Conservation (phyloP, 2,329 filamentous ascomycete genomes). For the Diaporthe caulivora region DNA sequence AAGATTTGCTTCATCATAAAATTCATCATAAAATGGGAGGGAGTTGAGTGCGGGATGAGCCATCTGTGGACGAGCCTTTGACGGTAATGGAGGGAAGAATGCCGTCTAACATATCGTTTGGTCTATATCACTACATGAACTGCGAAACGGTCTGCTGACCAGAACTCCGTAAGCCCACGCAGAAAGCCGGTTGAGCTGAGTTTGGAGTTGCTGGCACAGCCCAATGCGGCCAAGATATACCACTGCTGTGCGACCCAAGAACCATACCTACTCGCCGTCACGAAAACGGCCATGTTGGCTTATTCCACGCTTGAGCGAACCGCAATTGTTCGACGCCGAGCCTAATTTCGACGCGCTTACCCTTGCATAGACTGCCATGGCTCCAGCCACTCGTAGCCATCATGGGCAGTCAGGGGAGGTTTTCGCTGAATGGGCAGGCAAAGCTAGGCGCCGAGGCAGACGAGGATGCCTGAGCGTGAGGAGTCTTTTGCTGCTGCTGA, state of each 20-base stretch:
- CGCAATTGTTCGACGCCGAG: background rate
- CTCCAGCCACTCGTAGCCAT: background rate
- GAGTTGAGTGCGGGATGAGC: too few relatives aligned
- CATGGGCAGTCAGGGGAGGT: too few relatives aligned
- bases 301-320: background rate
- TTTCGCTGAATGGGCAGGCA: background rate
- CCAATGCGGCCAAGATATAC: background rate
- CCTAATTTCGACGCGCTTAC: background rate
- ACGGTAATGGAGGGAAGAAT: too few relatives aligned
- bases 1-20: too few relatives aligned
- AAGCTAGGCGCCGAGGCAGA: background rate
- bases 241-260: background rate
- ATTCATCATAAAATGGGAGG: too few relatives aligned
- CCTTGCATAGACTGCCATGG: background rate
- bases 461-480: background rate
- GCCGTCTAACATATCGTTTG: too few relatives aligned
- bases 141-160: too few relatives aligned
- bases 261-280: background rate
- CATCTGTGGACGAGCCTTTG: too few relatives aligned
- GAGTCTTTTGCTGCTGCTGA: background rate
- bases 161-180: too few relatives aligned
- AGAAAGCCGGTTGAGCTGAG: too few relatives aligned
- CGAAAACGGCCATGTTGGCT: background rate
- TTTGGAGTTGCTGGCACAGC: background rate
- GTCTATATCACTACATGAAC: too few relatives aligned